These are phyloP conservation scores for Pyrus hybrid DNA, from an alignment of 331 rosid species.

Conservation along the genomic window DNA sequence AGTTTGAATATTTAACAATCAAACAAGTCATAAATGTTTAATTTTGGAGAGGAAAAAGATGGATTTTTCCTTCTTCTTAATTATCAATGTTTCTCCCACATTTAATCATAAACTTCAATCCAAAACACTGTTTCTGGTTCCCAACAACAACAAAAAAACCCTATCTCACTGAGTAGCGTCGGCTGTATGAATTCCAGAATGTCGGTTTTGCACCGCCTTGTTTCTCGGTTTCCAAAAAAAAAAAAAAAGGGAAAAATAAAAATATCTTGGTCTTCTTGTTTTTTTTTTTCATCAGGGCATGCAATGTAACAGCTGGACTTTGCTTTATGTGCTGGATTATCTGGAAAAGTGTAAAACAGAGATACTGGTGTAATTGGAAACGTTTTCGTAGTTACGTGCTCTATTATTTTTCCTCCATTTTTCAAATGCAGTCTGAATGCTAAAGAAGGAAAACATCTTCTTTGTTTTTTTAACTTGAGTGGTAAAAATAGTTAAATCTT, in stretches of 20 bases:
- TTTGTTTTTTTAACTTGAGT: constrained; percentile 2
- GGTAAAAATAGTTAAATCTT: constrained; percentile 16
- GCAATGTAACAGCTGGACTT: constrained; percentile 40
- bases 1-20: not conserved
- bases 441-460: not conserved
- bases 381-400: no score
- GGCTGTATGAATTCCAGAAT: no score
- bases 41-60: no score
- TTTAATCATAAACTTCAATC: not conserved
- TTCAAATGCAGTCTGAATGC: not conserved
- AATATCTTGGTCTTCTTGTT: constrained; percentile 2
- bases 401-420: not conserved
- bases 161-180: no score
- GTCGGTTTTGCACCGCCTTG: no score
- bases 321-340: constrained; percentile 47
- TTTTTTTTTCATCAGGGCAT: constrained; percentile 8
- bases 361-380: no score
- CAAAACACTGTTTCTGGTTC: not conserved
- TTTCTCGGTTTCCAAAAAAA: not conserved
- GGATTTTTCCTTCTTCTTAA: no score
- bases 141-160: no score
- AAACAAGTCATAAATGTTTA: not conserved
- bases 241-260: not conserved
- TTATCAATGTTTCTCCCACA: no score
- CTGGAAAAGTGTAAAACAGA: constrained; percentile 23